These are phyloP conservation scores for Fusarium sp. DNA, from an alignment of 2,329 filamentous ascomycete species.

Conservation along the genomic window DNA sequence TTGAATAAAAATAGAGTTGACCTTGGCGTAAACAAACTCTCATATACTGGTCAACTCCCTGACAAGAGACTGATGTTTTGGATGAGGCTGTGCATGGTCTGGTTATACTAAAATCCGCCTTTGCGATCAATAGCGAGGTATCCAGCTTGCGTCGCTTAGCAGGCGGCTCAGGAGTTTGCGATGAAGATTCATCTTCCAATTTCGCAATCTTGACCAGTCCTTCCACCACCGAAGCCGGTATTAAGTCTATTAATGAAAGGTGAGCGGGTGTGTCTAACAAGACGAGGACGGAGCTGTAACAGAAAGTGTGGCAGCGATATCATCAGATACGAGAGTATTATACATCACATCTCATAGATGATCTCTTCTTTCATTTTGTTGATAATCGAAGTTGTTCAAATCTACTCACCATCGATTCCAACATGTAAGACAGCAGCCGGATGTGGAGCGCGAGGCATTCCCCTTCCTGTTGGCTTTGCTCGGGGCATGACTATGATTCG, in stretches of 20 bases:
- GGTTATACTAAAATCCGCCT: conserved; percentile 44
- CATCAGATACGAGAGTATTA: background rate
- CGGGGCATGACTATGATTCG: conserved; percentile 26
- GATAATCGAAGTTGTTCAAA: background rate
- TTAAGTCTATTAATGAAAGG: conserved; percentile 35
- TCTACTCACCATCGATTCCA: conserved; percentile 45
- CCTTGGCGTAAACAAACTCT: conserved; percentile 22
- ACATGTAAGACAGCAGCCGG: conserved; percentile 24
- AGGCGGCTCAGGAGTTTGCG: conserved; percentile 36
- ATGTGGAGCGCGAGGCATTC: background rate
- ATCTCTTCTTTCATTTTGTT: background rate
- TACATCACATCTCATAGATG: background rate
- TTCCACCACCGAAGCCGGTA: conserved; percentile 45
- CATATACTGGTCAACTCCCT: conserved; percentile 43
- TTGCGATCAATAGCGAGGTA: conserved; percentile 36
- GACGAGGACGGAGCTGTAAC: background rate
- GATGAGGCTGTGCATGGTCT: conserved; percentile 41
- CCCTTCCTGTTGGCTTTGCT: conserved; percentile 11
- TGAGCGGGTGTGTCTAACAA: background rate
- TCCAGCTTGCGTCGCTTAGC: conserved; percentile 51
- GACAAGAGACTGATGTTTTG: conserved; percentile 16
- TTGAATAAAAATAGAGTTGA: conserved; percentile 38
- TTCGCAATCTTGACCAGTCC: conserved; percentile 42
- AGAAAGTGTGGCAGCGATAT: background rate
- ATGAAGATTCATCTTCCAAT: conserved; percentile 10